phyloP scores from a whole-genome alignment of 192 early-diverging fungal genomes.

The Pilaira anomala region DNA sequence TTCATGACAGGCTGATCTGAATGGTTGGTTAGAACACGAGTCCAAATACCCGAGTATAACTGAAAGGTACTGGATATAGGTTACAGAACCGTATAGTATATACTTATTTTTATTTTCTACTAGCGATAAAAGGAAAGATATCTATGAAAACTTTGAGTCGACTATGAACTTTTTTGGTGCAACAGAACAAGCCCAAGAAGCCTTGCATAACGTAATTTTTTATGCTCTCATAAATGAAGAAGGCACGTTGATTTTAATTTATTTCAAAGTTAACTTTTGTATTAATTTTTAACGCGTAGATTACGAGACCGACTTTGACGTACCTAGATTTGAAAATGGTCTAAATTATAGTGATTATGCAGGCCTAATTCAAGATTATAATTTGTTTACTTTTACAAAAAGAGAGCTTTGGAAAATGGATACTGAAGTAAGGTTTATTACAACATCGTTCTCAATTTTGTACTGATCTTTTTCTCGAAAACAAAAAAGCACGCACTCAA shows the following conservation, averaged over 20 bases:
- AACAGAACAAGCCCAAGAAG: not conserved
- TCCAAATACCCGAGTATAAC: not conserved
- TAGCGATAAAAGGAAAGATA: not conserved
- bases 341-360: not conserved
- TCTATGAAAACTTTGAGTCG: not conserved
- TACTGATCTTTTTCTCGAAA: too few relatives aligned
- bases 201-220: slow-evolving; percentile 5
- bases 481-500: too few relatives aligned
- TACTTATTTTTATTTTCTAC: not conserved
- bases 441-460: too few relatives aligned
- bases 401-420: too few relatives aligned
- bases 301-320: not conserved
- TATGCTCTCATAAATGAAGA: not conserved
- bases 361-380: too few relatives aligned
- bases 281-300: not conserved
- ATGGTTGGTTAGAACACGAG: slow-evolving; percentile 1
- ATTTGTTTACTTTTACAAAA: too few relatives aligned
- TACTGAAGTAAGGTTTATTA: too few relatives aligned
- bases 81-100: not conserved
- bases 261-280: too few relatives aligned
- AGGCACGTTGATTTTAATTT: too few relatives aligned
- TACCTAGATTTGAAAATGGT: slow-evolving; percentile 4
- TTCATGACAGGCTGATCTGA: slow-evolving; percentile 2
- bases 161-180: not conserved
- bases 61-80: not conserved